These are phyloP conservation scores for Aspergillus affinis DNA, from an alignment of 495 filamentous ascomycete genomes.

Conservation along the genomic window DNA sequence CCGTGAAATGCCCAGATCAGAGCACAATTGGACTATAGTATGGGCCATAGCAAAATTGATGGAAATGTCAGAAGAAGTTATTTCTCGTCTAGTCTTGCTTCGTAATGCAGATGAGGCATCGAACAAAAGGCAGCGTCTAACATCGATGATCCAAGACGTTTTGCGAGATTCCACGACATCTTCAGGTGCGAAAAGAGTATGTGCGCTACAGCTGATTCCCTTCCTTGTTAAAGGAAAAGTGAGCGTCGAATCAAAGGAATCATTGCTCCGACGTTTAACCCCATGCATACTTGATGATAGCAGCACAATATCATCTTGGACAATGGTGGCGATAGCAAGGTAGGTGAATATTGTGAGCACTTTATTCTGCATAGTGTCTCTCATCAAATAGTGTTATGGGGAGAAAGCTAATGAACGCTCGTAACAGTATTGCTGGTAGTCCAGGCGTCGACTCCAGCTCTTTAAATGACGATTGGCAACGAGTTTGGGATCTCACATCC, in stretches of 20 bases:
- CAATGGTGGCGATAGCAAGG: conserved; percentile 65
- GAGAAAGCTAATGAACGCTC: neutral
- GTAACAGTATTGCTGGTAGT: conserved; percentile 32
- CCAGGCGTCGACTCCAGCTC: conserved; percentile 24
- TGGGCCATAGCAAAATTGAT: conserved; percentile 40
- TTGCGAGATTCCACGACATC: conserved; percentile 58
- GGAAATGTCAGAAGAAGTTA: conserved; percentile 30
- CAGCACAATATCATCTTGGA: conserved; percentile 56
- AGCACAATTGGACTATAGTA: conserved; percentile 48
- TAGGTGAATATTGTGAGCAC: conserved; percentile 19
- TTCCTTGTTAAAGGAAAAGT: conserved; percentile 58
- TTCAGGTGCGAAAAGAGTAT: conserved; percentile 56
- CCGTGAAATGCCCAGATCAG: conserved; percentile 42
- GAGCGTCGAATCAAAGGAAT: conserved; percentile 40
- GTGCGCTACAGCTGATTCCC: conserved; percentile 74
- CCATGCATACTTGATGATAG: conserved; percentile 58
- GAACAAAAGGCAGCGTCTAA: conserved; percentile 63
- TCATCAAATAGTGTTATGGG: neutral
- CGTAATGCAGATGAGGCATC: conserved; percentile 22
- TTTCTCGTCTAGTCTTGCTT: conserved; percentile 12
- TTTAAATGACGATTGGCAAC: conserved; percentile 58
- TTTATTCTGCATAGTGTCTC: neutral
- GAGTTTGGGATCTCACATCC: conserved; percentile 71
- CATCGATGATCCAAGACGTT: conserved; percentile 58
- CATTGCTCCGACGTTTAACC: conserved; percentile 48